Conservation (phyloP, 2,329 filamentous ascomycete genomes). For the Penicillium sp. region DNA sequence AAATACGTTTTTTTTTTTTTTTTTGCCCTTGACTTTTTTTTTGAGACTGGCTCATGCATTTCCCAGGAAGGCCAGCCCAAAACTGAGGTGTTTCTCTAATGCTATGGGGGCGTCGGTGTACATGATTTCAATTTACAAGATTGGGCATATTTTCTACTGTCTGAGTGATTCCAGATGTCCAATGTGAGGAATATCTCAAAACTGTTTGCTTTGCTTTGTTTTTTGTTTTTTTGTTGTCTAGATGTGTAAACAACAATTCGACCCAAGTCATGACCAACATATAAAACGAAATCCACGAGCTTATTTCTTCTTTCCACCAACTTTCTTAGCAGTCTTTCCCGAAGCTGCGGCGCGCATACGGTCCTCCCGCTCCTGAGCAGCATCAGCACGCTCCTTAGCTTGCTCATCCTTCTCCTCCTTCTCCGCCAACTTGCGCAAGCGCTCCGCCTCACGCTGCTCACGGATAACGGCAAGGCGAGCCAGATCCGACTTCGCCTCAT, state of each 20-base stretch:
- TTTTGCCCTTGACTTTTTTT: background rate
- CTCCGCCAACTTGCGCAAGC: conserved; percentile 76
- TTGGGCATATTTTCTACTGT: conserved; percentile 4
- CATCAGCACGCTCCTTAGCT: conserved; percentile 38
- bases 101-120: conserved; percentile 26
- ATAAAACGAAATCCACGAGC: background rate
- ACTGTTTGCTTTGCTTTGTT: background rate
- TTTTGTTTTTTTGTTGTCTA: conserved; percentile 1
- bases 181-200: conserved; percentile 5
- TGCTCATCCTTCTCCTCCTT: conserved; percentile 51
- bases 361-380: conserved; percentile 36
- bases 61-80: background rate
- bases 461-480: conserved; percentile 77
- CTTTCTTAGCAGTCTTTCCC: conserved; percentile 33
- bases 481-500: conserved; percentile 86
- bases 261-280: conserved; percentile 4
- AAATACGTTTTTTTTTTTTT: conserved; percentile 6
- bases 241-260: background rate
- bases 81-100: conserved; percentile 11
- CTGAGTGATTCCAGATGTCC: background rate
- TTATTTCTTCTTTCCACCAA: conserved; percentile 34
- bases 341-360: conserved; percentile 41
- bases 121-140: conserved; percentile 17
- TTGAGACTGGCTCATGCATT: conserved; percentile 19
- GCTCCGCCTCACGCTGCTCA: conserved; percentile 81